Evolutionary conservation across 73 alveolate genomes (phyloP).

Genomic region (Tetrahymena malaccensis): DNA sequence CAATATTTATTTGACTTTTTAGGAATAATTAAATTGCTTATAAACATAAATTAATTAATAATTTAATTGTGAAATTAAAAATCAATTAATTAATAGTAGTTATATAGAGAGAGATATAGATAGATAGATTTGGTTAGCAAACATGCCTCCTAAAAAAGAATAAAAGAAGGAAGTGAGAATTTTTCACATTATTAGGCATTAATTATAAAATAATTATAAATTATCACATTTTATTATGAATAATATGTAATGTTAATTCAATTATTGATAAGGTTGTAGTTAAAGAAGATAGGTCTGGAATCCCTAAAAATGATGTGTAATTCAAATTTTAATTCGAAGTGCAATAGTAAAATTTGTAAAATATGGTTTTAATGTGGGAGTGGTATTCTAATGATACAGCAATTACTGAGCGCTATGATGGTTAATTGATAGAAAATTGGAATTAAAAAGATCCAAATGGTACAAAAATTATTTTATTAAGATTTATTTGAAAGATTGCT

Average conservation of each 20-base stretch:
- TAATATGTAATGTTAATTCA: not conserved
- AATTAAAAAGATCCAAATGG: conserved; percentile 15
- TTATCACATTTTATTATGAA: too few species aligned
- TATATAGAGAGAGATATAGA: not conserved
- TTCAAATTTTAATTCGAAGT: conserved; percentile 20
- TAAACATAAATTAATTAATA: not conserved
- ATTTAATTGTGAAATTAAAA: not conserved
- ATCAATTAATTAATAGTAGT: not conserved
- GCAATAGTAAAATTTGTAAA: conserved; percentile 2
- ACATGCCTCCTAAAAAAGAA: conserved; percentile 44
- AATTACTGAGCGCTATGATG: conserved; percentile 15
- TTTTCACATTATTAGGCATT: not conserved
- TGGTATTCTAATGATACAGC: conserved; percentile 26
- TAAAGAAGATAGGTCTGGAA: conserved; percentile 39
- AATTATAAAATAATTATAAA: too few species aligned
- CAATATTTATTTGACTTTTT: not conserved
- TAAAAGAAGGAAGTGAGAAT: conserved; percentile 25
- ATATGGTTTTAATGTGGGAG: conserved; percentile 34
- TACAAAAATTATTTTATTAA: not conserved
- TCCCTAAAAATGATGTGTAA: conserved; percentile 28
- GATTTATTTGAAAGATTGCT: not conserved
- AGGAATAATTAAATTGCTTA: not conserved
- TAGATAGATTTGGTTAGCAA: not conserved
- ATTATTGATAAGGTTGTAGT: not conserved
- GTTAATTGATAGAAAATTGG: conserved; percentile 29